Evolutionary conservation across 2,329 filamentous ascomycete species (phyloP), one percentile per base, ranked within the genome.

Genomic region (Lachnellula subtilissima): DNA sequence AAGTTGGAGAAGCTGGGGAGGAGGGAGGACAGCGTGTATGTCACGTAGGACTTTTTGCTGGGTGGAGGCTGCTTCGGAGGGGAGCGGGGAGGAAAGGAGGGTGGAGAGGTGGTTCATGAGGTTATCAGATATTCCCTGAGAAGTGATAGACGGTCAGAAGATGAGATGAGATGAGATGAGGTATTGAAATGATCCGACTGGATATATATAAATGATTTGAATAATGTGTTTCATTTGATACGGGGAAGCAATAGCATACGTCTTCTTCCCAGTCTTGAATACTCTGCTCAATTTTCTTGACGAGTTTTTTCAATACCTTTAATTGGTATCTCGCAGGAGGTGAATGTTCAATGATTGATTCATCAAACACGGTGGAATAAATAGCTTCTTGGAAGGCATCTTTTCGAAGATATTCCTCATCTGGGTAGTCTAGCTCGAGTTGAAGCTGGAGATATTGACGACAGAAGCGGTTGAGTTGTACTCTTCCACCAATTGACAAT

Each of bases 181-280:
- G 6, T 53, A 32, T 35, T 32, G 23, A 60, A 46, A 32, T 45
- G 37, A 22, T 49, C 36, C 50, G 55, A 58, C 47, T 45, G 17
- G 7, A 47, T 47, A 25, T 25, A 23, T n/a, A 17, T 17, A 19
- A 9, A 28, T 14, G 35, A 17, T 35, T 17, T 40, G 25, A 15
- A 17, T 3, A 17, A 35, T 49, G 19, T 37, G 19, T 32, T 22
- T 3, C 2, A 22, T 22, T 22, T 49, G 23, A 17, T 32, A 36
- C 11, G 17, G 25, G 28, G 28, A 47, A 36, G 42, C 50, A 58
- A 55, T 50, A 53, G 40, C 88, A 77, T 87, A 96, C 92, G 86
- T 96, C 84, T 78, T 89, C 79, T 64, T 96, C 89, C 72, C 91
- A 92, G 70, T 96, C 85, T 55, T 83, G 78, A 48, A 96, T 90